phyloP scores from a whole-genome alignment of 2,329 filamentous ascomycete genomes.

The Aulographum hederae region DNA sequence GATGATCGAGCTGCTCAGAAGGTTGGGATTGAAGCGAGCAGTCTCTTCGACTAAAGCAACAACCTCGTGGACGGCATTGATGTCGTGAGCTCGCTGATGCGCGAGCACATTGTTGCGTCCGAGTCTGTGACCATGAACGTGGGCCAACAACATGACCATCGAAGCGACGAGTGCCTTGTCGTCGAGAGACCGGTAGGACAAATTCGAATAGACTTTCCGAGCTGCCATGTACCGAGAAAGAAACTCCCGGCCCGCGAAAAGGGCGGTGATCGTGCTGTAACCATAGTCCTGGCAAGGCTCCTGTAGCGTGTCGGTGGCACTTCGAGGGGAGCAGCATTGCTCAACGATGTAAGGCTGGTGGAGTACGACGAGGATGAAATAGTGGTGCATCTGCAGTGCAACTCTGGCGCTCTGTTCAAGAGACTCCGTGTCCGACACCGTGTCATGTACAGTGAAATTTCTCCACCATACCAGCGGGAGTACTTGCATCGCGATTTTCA shows the following conservation, averaged over 20 bases:
- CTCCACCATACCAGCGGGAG: not conserved
- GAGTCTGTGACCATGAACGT: conserved; percentile 7
- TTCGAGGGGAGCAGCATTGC: conserved; percentile 7
- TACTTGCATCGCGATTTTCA: not conserved
- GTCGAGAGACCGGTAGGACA: not conserved
- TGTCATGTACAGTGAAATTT: not conserved
- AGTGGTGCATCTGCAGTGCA: conserved; percentile 9
- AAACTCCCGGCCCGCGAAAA: not conserved
- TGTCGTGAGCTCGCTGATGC: conserved; percentile 3
- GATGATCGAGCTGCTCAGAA: not conserved
- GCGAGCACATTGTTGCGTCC: conserved; percentile 1
- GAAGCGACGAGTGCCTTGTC: conserved; percentile 1
- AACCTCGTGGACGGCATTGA: not conserved
- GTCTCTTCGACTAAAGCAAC: not conserved
- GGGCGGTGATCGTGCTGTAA: not conserved
- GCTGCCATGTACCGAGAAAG: not conserved
- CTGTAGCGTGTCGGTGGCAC: not conserved
- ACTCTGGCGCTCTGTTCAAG: conserved; percentile 2
- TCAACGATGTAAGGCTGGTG: conserved; percentile 10
- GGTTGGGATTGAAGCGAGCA: no score
- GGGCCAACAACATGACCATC: conserved; percentile 8
- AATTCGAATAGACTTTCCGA: not conserved
- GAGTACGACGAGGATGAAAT: conserved; percentile 9
- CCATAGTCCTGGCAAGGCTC: not conserved
- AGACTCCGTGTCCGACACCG: not conserved